These are phyloP conservation scores for Stramenopiles sp. DNA, from an alignment of 352 stramenopile species.

Conservation along the genomic window DNA sequence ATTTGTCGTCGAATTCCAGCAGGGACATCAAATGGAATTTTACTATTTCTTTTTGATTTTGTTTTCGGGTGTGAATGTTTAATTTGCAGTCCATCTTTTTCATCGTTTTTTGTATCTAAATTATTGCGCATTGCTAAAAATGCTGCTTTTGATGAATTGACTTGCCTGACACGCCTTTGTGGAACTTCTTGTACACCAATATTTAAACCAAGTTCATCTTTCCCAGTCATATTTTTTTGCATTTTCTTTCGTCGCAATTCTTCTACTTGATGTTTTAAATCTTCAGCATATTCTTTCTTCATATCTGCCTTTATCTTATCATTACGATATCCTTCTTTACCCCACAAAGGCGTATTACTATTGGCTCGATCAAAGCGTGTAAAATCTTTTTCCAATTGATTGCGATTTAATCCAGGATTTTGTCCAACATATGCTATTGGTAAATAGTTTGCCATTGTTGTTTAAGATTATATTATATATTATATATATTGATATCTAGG, in stretches of 20 bases:
- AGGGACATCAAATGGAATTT: background rate
- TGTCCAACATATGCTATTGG: background rate
- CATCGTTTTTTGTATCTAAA: background rate
- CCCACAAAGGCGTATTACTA: background rate
- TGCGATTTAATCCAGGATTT: background rate
- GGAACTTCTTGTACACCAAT: background rate
- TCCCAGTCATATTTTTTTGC: background rate
- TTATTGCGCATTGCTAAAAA: background rate
- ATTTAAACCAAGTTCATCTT: background rate
- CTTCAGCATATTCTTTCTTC: constrained; percentile 1
- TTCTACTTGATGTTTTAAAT: background rate
- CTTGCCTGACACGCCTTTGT: background rate
- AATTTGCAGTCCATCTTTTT: no score
- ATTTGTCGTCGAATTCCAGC: background rate
- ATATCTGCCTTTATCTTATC: background rate
- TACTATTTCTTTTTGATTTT: background rate
- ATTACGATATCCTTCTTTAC: background rate
- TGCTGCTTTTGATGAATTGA: background rate
- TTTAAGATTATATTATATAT: no score
- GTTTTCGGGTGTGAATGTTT: no score
- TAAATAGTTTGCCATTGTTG: background rate
- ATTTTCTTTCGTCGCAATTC: background rate
- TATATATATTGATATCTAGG: no score
- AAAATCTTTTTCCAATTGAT: background rate
- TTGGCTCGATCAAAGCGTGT: background rate